Conservation (phyloP, 148 eudicot species). For the Heliamphora exappendiculata region DNA sequence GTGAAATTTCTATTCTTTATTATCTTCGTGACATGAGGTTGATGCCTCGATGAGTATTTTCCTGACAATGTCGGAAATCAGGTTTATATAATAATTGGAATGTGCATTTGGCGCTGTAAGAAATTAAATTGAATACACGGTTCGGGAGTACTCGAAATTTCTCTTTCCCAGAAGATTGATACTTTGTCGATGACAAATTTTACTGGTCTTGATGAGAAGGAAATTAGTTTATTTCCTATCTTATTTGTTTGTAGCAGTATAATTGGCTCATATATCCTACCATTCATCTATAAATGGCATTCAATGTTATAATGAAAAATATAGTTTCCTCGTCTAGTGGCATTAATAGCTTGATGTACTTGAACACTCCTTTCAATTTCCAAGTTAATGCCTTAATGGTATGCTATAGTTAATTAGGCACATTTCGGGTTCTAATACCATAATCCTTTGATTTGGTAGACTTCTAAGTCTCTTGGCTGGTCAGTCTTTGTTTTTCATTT, state of each 20-base stretch:
- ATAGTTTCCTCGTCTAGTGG: neutral
- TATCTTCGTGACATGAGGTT: neutral
- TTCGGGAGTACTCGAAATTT: neutral
- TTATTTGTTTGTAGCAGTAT: neutral
- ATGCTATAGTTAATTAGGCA: no score
- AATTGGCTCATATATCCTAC: slow-evolving; percentile 1
- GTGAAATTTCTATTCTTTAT: neutral
- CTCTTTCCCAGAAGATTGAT: neutral
- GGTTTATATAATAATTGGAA: neutral
- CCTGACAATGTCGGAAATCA: neutral
- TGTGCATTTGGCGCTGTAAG: neutral
- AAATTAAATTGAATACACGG: neutral
- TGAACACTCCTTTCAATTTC: neutral
- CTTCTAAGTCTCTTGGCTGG: neutral
- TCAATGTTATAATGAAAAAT: neutral
- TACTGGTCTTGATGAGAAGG: neutral
- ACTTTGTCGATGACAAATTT: neutral
- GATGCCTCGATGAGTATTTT: neutral
- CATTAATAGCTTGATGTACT: neutral
- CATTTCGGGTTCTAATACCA: no score
- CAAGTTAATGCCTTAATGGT: neutral
- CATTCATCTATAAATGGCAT: no score
- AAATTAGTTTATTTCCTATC: slow-evolving; percentile 3
- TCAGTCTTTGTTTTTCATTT: neutral
- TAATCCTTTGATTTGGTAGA: neutral